phyloP scores from a whole-genome alignment of 2,329 filamentous ascomycete species.

The Talaromyces sp. region DNA sequence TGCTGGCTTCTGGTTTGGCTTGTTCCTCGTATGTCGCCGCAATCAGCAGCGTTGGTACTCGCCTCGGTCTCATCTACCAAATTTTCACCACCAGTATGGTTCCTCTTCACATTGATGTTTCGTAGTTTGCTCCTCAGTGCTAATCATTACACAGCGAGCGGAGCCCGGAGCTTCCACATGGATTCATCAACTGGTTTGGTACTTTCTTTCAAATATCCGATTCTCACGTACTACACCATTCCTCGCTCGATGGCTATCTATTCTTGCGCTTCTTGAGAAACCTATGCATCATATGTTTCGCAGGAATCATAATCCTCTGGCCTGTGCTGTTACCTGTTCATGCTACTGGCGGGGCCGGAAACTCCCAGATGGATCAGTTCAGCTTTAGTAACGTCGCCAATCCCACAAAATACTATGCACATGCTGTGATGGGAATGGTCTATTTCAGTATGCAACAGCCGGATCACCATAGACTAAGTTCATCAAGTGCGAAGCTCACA shows the following conservation, averaged over 20 bases:
- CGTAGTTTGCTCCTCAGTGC: not conserved
- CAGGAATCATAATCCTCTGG: conserved; percentile 81
- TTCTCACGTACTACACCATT: conserved; percentile 80
- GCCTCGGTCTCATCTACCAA: conserved; percentile 44
- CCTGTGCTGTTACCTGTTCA: conserved; percentile 86
- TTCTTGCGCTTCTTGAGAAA: conserved; percentile 86
- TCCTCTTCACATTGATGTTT: conserved; percentile 15
- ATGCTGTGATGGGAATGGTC: conserved; percentile 71
- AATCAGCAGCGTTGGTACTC: conserved; percentile 49
- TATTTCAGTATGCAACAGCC: conserved; percentile 62
- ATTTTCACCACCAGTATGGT: conserved; percentile 42
- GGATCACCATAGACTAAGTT: not conserved
- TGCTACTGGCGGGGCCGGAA: conserved; percentile 70
- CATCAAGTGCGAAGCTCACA: not conserved
- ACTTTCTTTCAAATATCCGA: conserved; percentile 61
- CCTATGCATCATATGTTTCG: conserved; percentile 72
- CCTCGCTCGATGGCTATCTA: conserved; percentile 87
- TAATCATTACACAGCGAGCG: conserved; percentile 37
- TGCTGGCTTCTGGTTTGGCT: conserved; percentile 43
- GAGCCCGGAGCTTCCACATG: conserved; percentile 48
- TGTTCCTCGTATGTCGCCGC: conserved; percentile 49
- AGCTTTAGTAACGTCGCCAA: conserved; percentile 73
- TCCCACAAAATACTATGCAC: conserved; percentile 71
- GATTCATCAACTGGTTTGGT: conserved; percentile 56
- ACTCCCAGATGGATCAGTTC: conserved; percentile 70